Evolutionary conservation across 2,329 filamentous ascomycete species (phyloP), one percentile per base, ranked within the genome.

Genomic region (Ustulina deusta): DNA sequence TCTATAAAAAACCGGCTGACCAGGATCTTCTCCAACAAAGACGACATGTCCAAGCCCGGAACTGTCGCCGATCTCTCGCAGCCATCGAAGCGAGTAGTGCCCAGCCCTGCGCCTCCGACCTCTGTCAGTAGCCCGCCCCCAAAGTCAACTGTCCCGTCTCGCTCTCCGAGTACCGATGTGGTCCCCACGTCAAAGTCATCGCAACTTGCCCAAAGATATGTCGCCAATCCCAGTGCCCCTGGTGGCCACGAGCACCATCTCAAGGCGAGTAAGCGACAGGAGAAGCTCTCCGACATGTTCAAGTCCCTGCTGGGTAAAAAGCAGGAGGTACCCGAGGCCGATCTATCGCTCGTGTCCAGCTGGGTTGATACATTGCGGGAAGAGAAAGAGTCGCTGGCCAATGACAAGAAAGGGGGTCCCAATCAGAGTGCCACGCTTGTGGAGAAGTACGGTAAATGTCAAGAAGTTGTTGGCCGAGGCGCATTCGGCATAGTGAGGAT

Each of bases 371-470:
- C 97, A 70, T 86, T 97, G 73, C 93, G 94, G 78, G 91, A 89
- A 73, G 94, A 97, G 79, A 94, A 93, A 79, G 93, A 97, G 68
- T 88, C 85, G 71, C 85, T 91, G 74, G 90, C 90, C 1, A 82
- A 87, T 44, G 93, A 97, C 74, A 93, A 91, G 82, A 96, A 91
- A 78, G 89, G 88, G 27, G 91, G 91, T 0, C 87, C 91, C 6
- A 92, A 91, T 76, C 86, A 91, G 20, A 91, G 92, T 17, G 89
- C 89, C 22, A 94, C 94, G 0, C 84, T 99, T 56, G 93, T 96
- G 1, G 93, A 98, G 77, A 98, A 98, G 79, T 99, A 99, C 78
- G 96, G 96, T 74, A 98, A 98, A 82, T 98, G 96, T 78, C 95
- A 98, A 78, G 96, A 99, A 79, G 90, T 99, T 38, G 93, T 99